Evolutionary conservation across 345 rosid species (phyloP).

Genomic region (Anacardium occidentale): DNA sequence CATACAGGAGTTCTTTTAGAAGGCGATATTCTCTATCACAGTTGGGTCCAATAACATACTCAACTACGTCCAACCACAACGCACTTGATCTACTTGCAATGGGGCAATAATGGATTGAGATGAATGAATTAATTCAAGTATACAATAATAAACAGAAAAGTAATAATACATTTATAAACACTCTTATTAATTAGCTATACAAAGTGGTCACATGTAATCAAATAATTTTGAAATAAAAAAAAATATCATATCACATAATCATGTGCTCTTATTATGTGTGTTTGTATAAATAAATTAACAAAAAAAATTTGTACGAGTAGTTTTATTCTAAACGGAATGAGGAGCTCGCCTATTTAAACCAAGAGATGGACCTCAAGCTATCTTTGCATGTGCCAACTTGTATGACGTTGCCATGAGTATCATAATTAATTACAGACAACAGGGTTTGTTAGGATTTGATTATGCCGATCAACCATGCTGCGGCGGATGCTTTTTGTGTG

Average conservation of each 20-base stretch:
- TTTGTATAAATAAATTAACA: too few species aligned
- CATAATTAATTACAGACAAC: conserved; percentile 35
- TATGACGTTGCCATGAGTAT: conserved; percentile 40
- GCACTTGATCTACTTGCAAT: conserved; percentile 37
- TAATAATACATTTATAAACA: too few species aligned
- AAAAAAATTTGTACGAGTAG: too few species aligned
- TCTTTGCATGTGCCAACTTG: conserved; percentile 49
- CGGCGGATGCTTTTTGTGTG: conserved; percentile 48
- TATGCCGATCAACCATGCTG: conserved; percentile 48
- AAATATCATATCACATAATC: too few species aligned
- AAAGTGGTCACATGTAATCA: too few species aligned
- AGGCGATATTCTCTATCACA: conserved; percentile 48
- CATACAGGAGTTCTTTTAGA: conserved; percentile 40
- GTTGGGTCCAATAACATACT: conserved; percentile 56
- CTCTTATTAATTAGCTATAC: too few species aligned
- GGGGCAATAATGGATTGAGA: conserved; percentile 43
- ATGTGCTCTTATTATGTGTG: too few species aligned
- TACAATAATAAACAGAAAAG: conserved; percentile 49
- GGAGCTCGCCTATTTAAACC: conserved; percentile 29
- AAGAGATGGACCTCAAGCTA: conserved; percentile 31
- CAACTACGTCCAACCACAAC: conserved; percentile 49
- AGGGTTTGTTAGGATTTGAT: conserved; percentile 50
- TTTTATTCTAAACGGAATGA: conserved; percentile 37
- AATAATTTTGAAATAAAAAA: too few species aligned
- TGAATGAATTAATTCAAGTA: conserved; percentile 40